These are phyloP conservation scores for Aspergillus brunneoviolaceus DNA, from an alignment of 2,329 filamentous ascomycete species.

Conservation along the genomic window DNA sequence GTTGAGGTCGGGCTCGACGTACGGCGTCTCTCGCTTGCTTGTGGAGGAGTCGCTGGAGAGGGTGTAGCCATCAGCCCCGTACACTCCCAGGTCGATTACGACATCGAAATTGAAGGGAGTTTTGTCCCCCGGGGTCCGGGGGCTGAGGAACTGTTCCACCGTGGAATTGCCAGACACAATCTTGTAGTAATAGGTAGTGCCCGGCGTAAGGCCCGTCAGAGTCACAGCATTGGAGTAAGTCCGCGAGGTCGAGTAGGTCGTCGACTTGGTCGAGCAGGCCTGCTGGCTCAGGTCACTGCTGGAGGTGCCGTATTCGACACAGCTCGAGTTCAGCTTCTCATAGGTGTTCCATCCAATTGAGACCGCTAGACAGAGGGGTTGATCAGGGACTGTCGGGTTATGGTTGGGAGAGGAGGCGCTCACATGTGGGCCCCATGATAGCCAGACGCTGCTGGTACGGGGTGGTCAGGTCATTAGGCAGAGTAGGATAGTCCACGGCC, in stretches of 20 bases:
- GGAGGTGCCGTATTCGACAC: slow-evolving; percentile 54
- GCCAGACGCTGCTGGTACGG: slow-evolving; percentile 57
- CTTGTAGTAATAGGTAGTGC: slow-evolving; percentile 61
- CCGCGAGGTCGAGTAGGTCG: slow-evolving; percentile 55
- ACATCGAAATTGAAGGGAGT: slow-evolving; percentile 55
- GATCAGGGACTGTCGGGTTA: not conserved
- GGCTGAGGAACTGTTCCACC: slow-evolving; percentile 55
- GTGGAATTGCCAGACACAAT: slow-evolving; percentile 58
- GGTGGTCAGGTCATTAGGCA: slow-evolving; percentile 53
- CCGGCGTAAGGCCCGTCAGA: slow-evolving; percentile 49
- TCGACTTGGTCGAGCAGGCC: slow-evolving; percentile 49
- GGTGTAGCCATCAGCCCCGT: slow-evolving; percentile 55
- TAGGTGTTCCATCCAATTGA: slow-evolving; percentile 61
- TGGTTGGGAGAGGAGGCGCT: slow-evolving; percentile 14
- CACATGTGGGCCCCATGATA: slow-evolving; percentile 51
- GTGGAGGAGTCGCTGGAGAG: slow-evolving; percentile 38
- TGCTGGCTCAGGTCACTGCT: slow-evolving; percentile 37
- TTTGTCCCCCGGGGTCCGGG: slow-evolving; percentile 54
- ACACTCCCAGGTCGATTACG: slow-evolving; percentile 57
- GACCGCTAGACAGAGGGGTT: slow-evolving; percentile 39
- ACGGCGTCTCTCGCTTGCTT: slow-evolving; percentile 52
- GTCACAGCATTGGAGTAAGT: slow-evolving; percentile 54
- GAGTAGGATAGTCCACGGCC: slow-evolving; percentile 44
- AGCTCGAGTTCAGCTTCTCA: slow-evolving; percentile 45
- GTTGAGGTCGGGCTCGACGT: slow-evolving; percentile 53